Evolutionary conservation across 2,329 filamentous ascomycete genomes (phyloP).

Genomic region (Aspergillus terreus): DNA sequence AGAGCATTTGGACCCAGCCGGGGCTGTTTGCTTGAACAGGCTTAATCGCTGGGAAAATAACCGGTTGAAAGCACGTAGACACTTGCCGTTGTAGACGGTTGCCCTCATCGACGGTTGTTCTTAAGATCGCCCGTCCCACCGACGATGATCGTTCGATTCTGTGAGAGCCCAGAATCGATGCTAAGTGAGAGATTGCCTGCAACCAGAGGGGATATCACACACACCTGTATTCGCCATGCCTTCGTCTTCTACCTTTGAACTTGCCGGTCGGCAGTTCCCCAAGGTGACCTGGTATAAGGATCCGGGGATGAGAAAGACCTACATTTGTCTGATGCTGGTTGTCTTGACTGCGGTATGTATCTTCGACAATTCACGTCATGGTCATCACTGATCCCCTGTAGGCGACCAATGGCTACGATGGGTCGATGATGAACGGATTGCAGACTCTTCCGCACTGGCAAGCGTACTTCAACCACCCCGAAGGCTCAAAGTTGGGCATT

Average conservation of each 20-base stretch:
- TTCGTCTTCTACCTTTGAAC: conserved; percentile 13
- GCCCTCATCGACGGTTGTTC: background rate
- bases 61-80: conserved; percentile 1
- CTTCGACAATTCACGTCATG: background rate
- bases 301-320: conserved; percentile 19
- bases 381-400: background rate
- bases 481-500: conserved; percentile 40
- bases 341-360: conserved; percentile 19
- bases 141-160: background rate
- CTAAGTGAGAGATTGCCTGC: background rate
- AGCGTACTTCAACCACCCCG: conserved; percentile 30
- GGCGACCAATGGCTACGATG: conserved; percentile 48
- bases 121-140: conserved; percentile 3
- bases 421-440: conserved; percentile 50
- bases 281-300: conserved; percentile 23
- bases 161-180: background rate
- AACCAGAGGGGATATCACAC: background rate
- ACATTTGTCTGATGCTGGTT: conserved; percentile 19
- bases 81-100: too few relatives aligned
- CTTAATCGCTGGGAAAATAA: conserved; percentile 3
- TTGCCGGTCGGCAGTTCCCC: conserved; percentile 20
- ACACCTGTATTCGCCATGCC: conserved; percentile 7
- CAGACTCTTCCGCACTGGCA: conserved; percentile 44
- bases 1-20: background rate
- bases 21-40: background rate